phyloP scores from a whole-genome alignment of 495 filamentous ascomycete genomes.

The Penicillium salamii region DNA sequence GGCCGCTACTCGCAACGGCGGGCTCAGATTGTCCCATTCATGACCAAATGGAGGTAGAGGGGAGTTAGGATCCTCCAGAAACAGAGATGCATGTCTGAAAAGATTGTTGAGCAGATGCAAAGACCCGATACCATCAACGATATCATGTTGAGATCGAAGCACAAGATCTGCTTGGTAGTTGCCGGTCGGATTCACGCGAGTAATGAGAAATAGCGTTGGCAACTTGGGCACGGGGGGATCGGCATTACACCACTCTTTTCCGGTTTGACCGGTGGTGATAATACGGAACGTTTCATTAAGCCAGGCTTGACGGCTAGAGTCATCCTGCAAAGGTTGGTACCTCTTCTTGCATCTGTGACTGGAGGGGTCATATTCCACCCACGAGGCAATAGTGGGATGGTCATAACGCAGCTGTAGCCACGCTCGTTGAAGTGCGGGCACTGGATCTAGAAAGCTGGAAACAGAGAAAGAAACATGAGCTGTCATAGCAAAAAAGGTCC shows the following conservation, averaged over 20 bases:
- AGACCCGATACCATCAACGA: conserved; percentile 48
- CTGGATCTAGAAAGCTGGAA: too few species aligned
- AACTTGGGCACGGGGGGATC: conserved; percentile 34
- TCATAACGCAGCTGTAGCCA: conserved; percentile 42
- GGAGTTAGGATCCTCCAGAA: conserved; percentile 7
- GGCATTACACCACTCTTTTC: conserved; percentile 39
- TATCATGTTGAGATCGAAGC: conserved; percentile 43
- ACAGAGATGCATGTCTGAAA: conserved; percentile 13
- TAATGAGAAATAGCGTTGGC: conserved; percentile 40
- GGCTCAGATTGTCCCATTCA: conserved; percentile 24
- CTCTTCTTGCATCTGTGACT: conserved; percentile 34
- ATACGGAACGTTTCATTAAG: conserved; percentile 34
- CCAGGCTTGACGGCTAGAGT: conserved; percentile 22
- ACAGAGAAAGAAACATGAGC: conserved; percentile 22
- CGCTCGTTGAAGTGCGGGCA: conserved; percentile 34
- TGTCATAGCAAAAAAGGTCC: conserved; percentile 40
- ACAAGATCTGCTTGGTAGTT: conserved; percentile 32
- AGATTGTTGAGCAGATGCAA: conserved; percentile 35
- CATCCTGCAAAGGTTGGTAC: conserved; percentile 26
- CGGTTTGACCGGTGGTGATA: conserved; percentile 24
- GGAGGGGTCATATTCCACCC: conserved; percentile 25
- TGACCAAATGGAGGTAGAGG: conserved; percentile 11
- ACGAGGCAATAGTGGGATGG: conserved; percentile 42
- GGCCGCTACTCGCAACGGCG: conserved; percentile 22
- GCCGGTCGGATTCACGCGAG: neutral